Evolutionary conservation across 805 yeast species (phyloP), one percentile per base, ranked within the genome.

Genomic region (Myxozyma kluyveri): DNA sequence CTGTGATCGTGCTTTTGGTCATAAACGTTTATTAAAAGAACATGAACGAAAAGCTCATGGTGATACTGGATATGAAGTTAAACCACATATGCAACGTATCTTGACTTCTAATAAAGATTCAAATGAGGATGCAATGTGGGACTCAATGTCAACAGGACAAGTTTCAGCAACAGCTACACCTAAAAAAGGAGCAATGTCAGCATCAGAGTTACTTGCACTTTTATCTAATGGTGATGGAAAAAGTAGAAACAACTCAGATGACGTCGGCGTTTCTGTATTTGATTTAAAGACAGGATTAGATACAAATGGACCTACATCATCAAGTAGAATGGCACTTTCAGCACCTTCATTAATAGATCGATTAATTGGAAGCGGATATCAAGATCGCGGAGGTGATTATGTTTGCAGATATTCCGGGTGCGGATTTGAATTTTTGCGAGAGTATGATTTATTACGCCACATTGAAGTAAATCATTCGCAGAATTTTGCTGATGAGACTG

Each of bases 381-480:
- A 62, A 3, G 59, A 57, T 14, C 49, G 50, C 2, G 60, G 55
- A 10, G 47, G 76, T 5, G 51, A 53, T 10, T 47, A 69, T 17
- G 60, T 56, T 2, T 72, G 76, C 50, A 62, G 68, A 0, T 57
- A 61, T 1, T 49, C 41, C 4, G 65, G 59, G 2, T 72, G 76
- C 45, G 59, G 49, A 24, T 65, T 57, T 51, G 55, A 72, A 27
- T 72, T 70, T 55, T 56, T 52, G 18, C 54, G 77, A 23, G 52
- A 65, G 46, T 73, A 73, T 54, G 77, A 73, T 51, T 47, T 71
- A 42, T 56, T 57, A 24, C 64, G 77, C 5, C 76, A 73, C 45
- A 29, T 69, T 18, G 47, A 46, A 3, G 41, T 19, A 21, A 42
- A 40, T 32, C 26, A 21, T 4, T 4, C 29, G 18, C 35, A 36